Evolutionary conservation across 345 rosid species (phyloP), one percentile per base, ranked within the genome.

Genomic region (Hibiscus mutabilis): DNA sequence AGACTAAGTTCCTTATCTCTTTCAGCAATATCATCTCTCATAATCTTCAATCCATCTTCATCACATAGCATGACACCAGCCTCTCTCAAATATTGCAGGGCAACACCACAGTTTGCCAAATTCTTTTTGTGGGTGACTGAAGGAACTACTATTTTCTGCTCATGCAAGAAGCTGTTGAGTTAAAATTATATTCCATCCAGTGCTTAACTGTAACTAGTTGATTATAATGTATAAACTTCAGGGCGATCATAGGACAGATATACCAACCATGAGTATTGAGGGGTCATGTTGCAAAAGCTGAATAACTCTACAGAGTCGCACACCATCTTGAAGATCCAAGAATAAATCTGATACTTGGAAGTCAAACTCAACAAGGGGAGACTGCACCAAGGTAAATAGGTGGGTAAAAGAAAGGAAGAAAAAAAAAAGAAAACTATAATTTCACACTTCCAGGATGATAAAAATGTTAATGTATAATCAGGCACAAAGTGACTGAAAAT

Each of bases 281-380:
- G 96, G 47, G 64, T 91, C 97, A 69, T 91, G 94, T 78, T 75
- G 82, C 77, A 93, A 79, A 65, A 93, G 91, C 73, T 93, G 96
- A 72, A 88, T 83, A 59, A 88, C 96, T 88, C 98, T 84, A 76
- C 94, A 84, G 19, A 93, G 89, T 73, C 92, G 85, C 78, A 91
- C 82, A 19, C 98, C 98, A 85, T 93, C 96, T 82, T 91, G 94
- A 66, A 93, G 90, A 81, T 93, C 97, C 57, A 29, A 80, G 74
- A 86, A 89, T 71, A 91, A 63, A 77, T 89, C 90, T 68, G 72
- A 81, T 78, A 89, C 85, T 85, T 75, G 86, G 83, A 88, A 93
- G 69, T 91, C 87, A 63, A 86, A 91, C 80, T 88, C 97, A 79
- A 83, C 82, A 29, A 89, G 76, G 71, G 87, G 82, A 77, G 82